Evolutionary conservation across 2,329 filamentous ascomycete species (phyloP), one percentile per base, ranked within the genome.

Genomic region (Penicillium sp.): DNA sequence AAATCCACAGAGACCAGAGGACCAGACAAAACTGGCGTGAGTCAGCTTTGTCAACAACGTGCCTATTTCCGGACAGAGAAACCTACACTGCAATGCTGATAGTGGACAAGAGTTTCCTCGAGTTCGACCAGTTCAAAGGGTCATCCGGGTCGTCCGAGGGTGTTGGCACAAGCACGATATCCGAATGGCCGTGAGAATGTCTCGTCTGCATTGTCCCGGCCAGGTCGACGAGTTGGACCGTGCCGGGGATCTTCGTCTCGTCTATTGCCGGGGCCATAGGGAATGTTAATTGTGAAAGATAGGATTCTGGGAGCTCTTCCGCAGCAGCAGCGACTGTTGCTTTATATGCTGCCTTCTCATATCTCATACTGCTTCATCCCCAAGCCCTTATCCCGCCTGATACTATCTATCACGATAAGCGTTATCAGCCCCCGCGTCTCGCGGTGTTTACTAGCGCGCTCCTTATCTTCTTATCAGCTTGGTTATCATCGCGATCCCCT

Each of bases 71-170:
- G 16, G 18, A n/a, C 8, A 3, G 16, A 20, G 8, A 24, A 8
- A 66, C 71, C 62, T 54, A 74, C 59, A 77, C 68, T 60, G 72
- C 74, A 52, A 74, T 72, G 56, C 71, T 76, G 5, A 71, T 65
- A 1, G 74, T 74, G 1, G 75, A 75, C 18, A 77, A 55, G 3
- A 71, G 52, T 58, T 79, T 79, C 46, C 77, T 33, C 12, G 26
- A 16, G 12, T 33, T 33, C 3, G 70, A 68, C 76, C 77, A 78
- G 48, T 77, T 78, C 47, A 79, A 62, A 8, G 77, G 76, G 59
- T 79, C 77, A 56, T 79, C 74, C 2, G 75, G 75, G 58, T 79
- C 74, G 45, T 66, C 61, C 2, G 74, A 77, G 0, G 77, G 77
- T 1, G 67, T 63, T 1, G 76, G 76, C 1, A 76, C 68, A 3